Base-by-base conservation (phyloP, 495 filamentous ascomycete species). In the Haplographium delicatum region DNA sequence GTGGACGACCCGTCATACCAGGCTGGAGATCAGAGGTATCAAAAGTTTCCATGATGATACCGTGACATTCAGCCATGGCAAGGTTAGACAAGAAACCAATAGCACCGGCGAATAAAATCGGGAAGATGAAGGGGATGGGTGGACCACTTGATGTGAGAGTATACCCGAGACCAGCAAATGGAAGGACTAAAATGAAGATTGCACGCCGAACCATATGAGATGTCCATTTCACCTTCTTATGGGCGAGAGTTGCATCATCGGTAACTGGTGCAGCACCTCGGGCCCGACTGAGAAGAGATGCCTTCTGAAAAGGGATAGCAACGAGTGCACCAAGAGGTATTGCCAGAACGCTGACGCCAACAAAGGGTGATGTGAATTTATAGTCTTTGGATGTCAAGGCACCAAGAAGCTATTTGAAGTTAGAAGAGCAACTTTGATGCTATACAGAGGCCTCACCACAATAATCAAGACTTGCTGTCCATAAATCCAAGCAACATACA, bases 11-110 rank as follows among this genome's bases (percentile, higher is more conserved):
- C 44, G 81, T 81, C 71, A 82, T 79, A 22, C 74, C 70, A 18
- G 76, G 66, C 60, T 85, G 62, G 9, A 73, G 66, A 57, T 89
- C 86, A 18, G 82, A 86, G 5, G 81, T 84, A 62, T 90, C 86
- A 61, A 79, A 89, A 16, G 82, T 82, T 58, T 90, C 86, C 86
- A 88, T 89, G 65, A 90, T 73, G 43, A 90, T 68, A 4, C 85
- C 82, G 51, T 83, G 74, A 63, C 84, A 88, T 64, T 90, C 86
- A 8, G 85, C 78, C 34, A 89, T 82, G 24, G 82, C 85, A 19
- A 90, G 75, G 33, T 80, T 82, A 2, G 80, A 83, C 11, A 86
- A 70, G 53, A 85, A 84, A 10, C 81, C 83, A 15, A 88, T 76
- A 19, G 81, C 54, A 2, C 76, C 80, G 11, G 83, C 84, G 51